Base-by-base conservation (phyloP, 2,329 filamentous ascomycete species). In the Cordyceps fumosorosea region DNA sequence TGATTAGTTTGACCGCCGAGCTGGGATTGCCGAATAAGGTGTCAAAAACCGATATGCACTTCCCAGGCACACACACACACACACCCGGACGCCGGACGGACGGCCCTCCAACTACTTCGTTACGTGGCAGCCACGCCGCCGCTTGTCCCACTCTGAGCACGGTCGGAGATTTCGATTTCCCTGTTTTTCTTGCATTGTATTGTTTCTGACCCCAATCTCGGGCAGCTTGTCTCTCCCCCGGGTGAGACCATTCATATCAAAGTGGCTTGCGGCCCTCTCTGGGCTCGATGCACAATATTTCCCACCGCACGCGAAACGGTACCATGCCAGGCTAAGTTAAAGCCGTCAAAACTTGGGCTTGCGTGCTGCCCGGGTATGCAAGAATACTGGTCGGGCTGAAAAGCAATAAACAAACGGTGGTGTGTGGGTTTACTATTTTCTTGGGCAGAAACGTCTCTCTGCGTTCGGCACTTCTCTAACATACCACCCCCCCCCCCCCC, bases 301-400 rank as follows among this genome's bases (percentile, higher is more conserved):
- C 12, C 34, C 34, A 5, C 56, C 56, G 50, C 44, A 37, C 5
- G 29, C 56, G 37, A 60, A 60, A 60, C 40, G 44, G 4, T 60
- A 44, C 57, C 52, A 60, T 60, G 34, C 57, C 57, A 34, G 45
- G 37, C 48, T 51, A 18, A 60, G 57, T 24, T 53, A 60, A 53
- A 45, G 37, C 48, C 22, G 8, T 42, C 10, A n/a, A 22, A 37
- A 37, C 10, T 12, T 4, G 16, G 22, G 48, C 47, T 37, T 52
- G 7, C 56, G 20, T 52, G 26, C 47, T 24, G 26, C 51, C 16
- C 24, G 44, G 2, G 34, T 14, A 34, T 60, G 57, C 48, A 60
- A 22, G 48, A 60, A 60, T 60, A 60, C 57, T 60, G 48, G 57
- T 53, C 48, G 48, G 40, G 57, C 57, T 60, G 57, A 60, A 60